Conservation (phyloP, 169 alveolate species). For the Eimeria tenella region DNA sequence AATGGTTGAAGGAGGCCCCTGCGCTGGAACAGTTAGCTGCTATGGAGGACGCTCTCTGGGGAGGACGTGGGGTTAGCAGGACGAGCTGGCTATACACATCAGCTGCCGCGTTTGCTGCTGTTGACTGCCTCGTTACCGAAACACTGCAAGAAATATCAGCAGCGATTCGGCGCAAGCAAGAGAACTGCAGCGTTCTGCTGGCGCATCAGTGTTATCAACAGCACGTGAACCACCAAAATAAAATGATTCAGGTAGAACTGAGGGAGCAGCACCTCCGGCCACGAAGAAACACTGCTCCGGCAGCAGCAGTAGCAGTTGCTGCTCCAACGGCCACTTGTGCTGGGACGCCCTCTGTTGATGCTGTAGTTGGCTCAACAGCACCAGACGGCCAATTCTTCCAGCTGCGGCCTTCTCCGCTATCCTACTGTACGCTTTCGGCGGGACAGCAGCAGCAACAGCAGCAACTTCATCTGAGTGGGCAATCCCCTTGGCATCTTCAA, state of each 20-base stretch:
- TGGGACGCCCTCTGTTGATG: not conserved
- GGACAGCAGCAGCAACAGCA: conserved; percentile 45
- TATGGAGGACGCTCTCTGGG: conserved; percentile 35
- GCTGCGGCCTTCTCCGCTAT: not conserved
- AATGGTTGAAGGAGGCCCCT: conserved; percentile 29
- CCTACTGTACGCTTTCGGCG: not conserved
- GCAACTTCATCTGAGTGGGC: not conserved
- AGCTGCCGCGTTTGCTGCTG: conserved; percentile 48
- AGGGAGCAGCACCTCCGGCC: conserved; percentile 8
- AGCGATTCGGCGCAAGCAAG: conserved; percentile 26
- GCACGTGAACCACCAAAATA: not conserved
- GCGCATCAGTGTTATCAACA: not conserved
- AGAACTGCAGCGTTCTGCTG: conserved; percentile 5
- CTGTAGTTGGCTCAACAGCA: not conserved
- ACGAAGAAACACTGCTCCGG: conserved; percentile 50
- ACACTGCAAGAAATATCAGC: conserved; percentile 9
- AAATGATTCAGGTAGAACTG: not conserved
- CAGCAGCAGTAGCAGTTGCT: conserved; percentile 9
- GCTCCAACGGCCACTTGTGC: not conserved
- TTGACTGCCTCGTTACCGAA: conserved; percentile 37
- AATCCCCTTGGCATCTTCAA: not conserved
- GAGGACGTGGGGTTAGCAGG: conserved; percentile 32
- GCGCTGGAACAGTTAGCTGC: conserved; percentile 41
- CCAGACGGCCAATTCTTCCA: not conserved
- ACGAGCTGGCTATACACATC: conserved; percentile 36